Conservation (phyloP, 169 alveolate species). For the Miamiensis avidus region DNA sequence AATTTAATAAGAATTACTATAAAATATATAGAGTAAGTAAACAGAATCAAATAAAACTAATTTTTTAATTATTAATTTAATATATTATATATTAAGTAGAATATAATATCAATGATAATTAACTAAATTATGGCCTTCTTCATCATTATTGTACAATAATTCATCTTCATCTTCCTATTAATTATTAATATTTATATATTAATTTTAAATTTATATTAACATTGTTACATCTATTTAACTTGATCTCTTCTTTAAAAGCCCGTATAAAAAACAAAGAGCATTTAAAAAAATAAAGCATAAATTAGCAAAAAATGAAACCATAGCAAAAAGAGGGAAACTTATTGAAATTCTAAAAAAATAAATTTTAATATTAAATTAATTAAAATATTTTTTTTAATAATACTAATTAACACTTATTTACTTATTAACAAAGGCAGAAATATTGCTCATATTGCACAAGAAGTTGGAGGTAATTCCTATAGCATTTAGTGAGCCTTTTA, state of each 20-base stretch:
- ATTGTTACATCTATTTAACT: conserved; percentile 17
- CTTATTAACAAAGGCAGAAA: conserved; percentile 45
- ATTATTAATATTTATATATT: too few relatives aligned
- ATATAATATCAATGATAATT: background rate
- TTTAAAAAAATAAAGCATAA: conserved; percentile 25
- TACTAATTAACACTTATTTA: background rate
- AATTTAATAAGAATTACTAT: too few relatives aligned
- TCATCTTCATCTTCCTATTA: background rate
- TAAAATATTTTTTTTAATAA: background rate
- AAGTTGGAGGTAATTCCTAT: conserved; percentile 23
- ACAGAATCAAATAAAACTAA: too few relatives aligned
- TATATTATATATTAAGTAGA: too few relatives aligned
- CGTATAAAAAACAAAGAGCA: conserved; percentile 12
- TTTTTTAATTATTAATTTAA: too few relatives aligned
- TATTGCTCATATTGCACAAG: conserved; percentile 34
- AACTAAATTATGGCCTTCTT: background rate
- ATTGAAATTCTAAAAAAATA: conserved; percentile 29
- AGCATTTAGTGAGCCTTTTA: conserved; percentile 24
- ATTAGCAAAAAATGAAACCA: conserved; percentile 41
- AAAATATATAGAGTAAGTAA: too few relatives aligned
- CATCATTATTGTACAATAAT: background rate
- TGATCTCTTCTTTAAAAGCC: conserved; percentile 6
- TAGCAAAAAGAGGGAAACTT: conserved; percentile 47
- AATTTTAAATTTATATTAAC: background rate
- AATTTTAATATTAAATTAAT: background rate